These are phyloP conservation scores for Gremmenia infestans DNA, from an alignment of 2,329 filamentous ascomycete genomes.

Conservation along the genomic window DNA sequence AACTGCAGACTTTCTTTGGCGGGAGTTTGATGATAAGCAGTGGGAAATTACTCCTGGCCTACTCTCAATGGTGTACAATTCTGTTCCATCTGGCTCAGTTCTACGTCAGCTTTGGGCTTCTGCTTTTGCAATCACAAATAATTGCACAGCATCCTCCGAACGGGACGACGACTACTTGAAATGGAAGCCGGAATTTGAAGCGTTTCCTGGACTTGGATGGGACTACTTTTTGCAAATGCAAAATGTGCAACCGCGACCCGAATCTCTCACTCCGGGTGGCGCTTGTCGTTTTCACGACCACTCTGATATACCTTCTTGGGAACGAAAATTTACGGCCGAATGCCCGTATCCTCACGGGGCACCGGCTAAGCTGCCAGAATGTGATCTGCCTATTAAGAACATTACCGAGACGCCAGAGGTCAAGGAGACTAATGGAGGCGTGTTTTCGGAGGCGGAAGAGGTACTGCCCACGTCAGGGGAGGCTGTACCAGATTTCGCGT, in stretches of 20 bases:
- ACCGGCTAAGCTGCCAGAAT: not conserved
- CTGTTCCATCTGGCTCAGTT: conserved; percentile 1
- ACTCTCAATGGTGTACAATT: conserved; percentile 5
- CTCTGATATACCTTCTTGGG: conserved; percentile 1
- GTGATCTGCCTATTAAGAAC: not conserved
- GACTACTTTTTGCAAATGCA: conserved; percentile 5
- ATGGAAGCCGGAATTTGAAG: conserved; percentile 2
- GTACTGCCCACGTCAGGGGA: not conserved
- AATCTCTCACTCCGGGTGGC: not conserved
- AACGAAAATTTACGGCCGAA: not conserved
- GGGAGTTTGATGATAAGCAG: not conserved
- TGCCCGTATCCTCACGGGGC: not conserved
- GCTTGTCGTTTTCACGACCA: conserved; percentile 4
- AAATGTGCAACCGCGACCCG: not conserved
- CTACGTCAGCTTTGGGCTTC: conserved; percentile 3
- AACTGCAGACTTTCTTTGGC: conserved; percentile 4
- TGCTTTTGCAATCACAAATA: not conserved
- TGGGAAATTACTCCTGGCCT: conserved; percentile 1
- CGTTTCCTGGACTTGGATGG: conserved; percentile 4
- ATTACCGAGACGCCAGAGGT: not conserved
- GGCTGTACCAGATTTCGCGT: not conserved
- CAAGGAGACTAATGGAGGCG: not conserved
- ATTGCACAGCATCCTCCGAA: not conserved
- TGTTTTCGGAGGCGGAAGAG: not conserved
- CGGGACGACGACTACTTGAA: not conserved